A percentile compares a stretch with the other conserved stretches of the same genome.
Evolutionary conservation across 2,329 filamentous ascomycete genomes (phyloP).

Genomic region (Fusarium musae): DNA sequence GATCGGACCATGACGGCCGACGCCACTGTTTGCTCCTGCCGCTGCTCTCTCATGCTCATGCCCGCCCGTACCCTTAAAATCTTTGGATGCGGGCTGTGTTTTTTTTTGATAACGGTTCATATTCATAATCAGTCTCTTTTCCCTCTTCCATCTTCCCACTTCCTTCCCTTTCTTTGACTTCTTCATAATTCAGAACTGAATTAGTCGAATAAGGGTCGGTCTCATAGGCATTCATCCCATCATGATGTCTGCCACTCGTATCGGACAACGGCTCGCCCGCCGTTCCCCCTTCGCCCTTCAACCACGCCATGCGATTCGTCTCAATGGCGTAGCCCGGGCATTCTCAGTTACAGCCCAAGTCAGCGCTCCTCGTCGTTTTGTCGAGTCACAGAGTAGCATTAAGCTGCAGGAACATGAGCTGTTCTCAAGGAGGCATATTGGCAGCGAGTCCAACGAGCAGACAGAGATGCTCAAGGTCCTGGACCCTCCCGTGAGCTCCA

Average conservation of each 20-base stretch:
- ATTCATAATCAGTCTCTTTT: neutral
- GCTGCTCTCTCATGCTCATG: constrained; percentile 2
- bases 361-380: constrained; percentile 36
- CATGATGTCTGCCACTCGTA: constrained; percentile 44
- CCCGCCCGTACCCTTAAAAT: constrained; percentile 26
- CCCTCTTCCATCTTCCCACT: neutral
- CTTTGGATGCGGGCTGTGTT: constrained; percentile 16
- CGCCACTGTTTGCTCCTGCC: constrained; percentile 17
- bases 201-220: constrained; percentile 3
- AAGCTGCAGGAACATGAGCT: constrained; percentile 42
- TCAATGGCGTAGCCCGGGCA: constrained; percentile 19
- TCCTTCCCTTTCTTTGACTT: neutral
- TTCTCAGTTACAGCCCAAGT: constrained; percentile 32
- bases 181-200: constrained; percentile 12
- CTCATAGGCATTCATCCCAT: constrained; percentile 23
- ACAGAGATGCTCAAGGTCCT: constrained; percentile 83
- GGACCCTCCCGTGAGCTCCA: constrained; percentile 75
- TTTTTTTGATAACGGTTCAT: constrained; percentile 2
- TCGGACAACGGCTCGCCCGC: constrained; percentile 42
- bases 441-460: constrained; percentile 74
- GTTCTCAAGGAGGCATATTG: constrained; percentile 88
- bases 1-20: constrained; percentile 39
- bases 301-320: constrained; percentile 29
- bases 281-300: constrained; percentile 33
- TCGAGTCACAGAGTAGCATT: constrained; percentile 32